Base-by-base conservation (phyloP, 2,329 filamentous ascomycete species). In the Pleomassaria siparia region DNA sequence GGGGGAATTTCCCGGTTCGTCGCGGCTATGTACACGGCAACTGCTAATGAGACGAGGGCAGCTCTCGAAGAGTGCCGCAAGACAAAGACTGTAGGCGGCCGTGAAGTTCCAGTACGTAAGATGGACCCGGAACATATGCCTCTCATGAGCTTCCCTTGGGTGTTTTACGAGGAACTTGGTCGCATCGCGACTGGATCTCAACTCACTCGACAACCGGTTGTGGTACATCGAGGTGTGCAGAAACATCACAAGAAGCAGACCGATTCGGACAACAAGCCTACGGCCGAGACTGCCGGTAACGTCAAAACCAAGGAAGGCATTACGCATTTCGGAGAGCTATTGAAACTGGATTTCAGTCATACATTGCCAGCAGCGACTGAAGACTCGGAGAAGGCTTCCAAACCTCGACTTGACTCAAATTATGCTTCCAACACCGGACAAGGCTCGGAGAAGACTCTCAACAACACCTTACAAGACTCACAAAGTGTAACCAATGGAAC, bases 131-230 rank as follows among this genome's bases (percentile, higher is more conserved):
- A 75, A 8, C 88, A 74, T 2, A 86, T 91, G 78, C 92, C 94
- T 0, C 75, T 97, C 8, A 94, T 96, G 59, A 94, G 87, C 49
- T 97, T 96, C 59, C 92, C 94, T 0, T 99, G 94, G 94, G 75
- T 97, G 2, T 95, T 97, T 54, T 78, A 84, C 11, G 78, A 80
- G 36, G 81, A 90, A 49, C 76, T 95, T 3, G 85, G 87, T 1
- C 78, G 79, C 40, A 84, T 95, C 58, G 88, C 87, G 1, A 82
- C 72, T 21, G 70, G 64, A 37, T 53, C 46, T 25, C 25, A 7
- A 15, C 28, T 25, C 12, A 11, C 18, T 8, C 41, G 39, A 20
- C 44, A 46, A 8, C 22, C 44, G 2, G 50, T 44, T 18, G 13
- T 36, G 0, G 22, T 40, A 2, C 47, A 40, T 13, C 49, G 55